phyloP scores from a whole-genome alignment of 129 eudicot species.

The Daucus carota region DH1_v3.0 NC_030387.2:37204501-37205000 shows the following conservation, averaged over 20 bases:
- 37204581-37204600: constrained; percentile 28
- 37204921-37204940: too few relatives aligned
- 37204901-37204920: not conserved
- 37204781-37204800: too few relatives aligned
- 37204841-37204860: too few relatives aligned
- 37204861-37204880: too few relatives aligned
- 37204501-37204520: not conserved
- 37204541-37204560: not conserved
- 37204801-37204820: too few relatives aligned
- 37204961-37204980: too few relatives aligned
- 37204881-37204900: too few relatives aligned
- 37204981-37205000: too few relatives aligned
- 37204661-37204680: not conserved
- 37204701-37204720: not conserved
- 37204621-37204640: not conserved
- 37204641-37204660: not conserved
- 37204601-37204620: not conserved
- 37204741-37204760: too few relatives aligned
- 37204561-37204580: constrained; percentile 36
- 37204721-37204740: too few relatives aligned
- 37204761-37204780: too few relatives aligned
- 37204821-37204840: too few relatives aligned
- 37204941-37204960: not conserved
- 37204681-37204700: not conserved
- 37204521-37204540: not conserved